Evolutionary conservation across 2,329 filamentous ascomycete species (phyloP).

Genomic region (Sclerotinia sclerotiorum): DNA sequence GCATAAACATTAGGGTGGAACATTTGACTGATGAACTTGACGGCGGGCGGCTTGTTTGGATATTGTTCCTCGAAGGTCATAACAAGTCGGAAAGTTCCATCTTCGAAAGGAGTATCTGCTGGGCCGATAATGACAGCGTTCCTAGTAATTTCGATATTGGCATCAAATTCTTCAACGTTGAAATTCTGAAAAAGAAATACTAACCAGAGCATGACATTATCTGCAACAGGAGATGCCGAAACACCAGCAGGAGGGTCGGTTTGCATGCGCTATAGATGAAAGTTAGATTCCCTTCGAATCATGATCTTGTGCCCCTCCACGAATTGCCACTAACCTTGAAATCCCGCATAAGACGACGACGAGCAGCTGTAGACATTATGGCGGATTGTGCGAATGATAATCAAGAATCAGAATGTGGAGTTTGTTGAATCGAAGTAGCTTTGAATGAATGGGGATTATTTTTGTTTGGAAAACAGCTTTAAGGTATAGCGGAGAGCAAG

Average conservation of each 20-base stretch:
- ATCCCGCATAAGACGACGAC: slow-evolving; percentile 96
- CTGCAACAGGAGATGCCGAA: slow-evolving; percentile 90
- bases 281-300: slow-evolving; percentile 28
- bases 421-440: slow-evolving; percentile 5
- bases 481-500: slow-evolving; percentile 5
- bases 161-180: background rate
- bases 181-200: slow-evolving; percentile 16
- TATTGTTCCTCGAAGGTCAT: slow-evolving; percentile 99
- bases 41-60: slow-evolving; percentile 94
- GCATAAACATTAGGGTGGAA: slow-evolving; percentile 99
- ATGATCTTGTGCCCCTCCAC: slow-evolving; percentile 18
- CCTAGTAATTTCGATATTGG: slow-evolving; percentile 53
- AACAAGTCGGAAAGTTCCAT: slow-evolving; percentile 93
- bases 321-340: slow-evolving; percentile 74
- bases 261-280: slow-evolving; percentile 79
- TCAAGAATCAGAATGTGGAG: background rate
- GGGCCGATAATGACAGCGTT: slow-evolving; percentile 98
- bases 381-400: background rate
- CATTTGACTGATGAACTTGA: slow-evolving; percentile 99
- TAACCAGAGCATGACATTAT: slow-evolving; percentile 97
- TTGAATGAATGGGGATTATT: slow-evolving; percentile 7
- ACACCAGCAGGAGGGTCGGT: slow-evolving; percentile 96
- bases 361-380: slow-evolving; percentile 86
- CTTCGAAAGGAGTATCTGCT: slow-evolving; percentile 95
- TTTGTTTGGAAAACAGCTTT: background rate